Percentiles rank a stretch among this genome's conserved stretches.
Conservation (phyloP, 352 stramenopile genomes). For the Phytophthora tentaculata region DNA sequence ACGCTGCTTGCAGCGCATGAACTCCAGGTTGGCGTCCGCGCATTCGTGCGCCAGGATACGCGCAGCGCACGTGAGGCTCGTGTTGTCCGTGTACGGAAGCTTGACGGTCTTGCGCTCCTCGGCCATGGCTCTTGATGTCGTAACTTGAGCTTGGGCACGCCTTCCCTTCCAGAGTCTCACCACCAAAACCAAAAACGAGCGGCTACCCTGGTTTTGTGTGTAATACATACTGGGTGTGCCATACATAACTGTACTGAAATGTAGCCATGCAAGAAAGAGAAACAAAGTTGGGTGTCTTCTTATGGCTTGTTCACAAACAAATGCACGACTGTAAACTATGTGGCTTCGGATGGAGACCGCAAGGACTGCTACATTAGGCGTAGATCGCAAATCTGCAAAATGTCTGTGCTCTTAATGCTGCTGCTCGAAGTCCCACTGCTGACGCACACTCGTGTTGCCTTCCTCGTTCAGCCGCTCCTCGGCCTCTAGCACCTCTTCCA, state of each 20-base stretch:
- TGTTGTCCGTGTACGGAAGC: conserved; percentile 87
- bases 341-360: neutral
- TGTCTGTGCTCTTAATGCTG: conserved; percentile 26
- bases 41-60: conserved; percentile 86
- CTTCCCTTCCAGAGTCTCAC: conserved; percentile 31
- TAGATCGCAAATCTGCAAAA: neutral
- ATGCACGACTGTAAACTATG: too few species aligned
- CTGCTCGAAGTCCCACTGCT: conserved; percentile 87
- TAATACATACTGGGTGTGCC: neutral
- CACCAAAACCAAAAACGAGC: conserved; percentile 38
- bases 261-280: neutral
- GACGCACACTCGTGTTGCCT: conserved; percentile 71
- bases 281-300: too few species aligned
- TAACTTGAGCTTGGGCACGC: conserved; percentile 15
- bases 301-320: too few species aligned
- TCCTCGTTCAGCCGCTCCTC: conserved; percentile 75
- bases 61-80: conserved; percentile 85
- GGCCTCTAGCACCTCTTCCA: conserved; percentile 85
- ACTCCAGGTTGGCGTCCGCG: conserved; percentile 82
- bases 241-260: neutral
- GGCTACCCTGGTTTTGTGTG: conserved; percentile 18
- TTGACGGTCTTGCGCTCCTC: conserved; percentile 59
- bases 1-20: conserved; percentile 88
- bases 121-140: conserved; percentile 30
- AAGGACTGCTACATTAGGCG: conserved; percentile 17